phyloP scores from a whole-genome alignment of 306 rosid species.

The Vigna trinervia region DNA sequence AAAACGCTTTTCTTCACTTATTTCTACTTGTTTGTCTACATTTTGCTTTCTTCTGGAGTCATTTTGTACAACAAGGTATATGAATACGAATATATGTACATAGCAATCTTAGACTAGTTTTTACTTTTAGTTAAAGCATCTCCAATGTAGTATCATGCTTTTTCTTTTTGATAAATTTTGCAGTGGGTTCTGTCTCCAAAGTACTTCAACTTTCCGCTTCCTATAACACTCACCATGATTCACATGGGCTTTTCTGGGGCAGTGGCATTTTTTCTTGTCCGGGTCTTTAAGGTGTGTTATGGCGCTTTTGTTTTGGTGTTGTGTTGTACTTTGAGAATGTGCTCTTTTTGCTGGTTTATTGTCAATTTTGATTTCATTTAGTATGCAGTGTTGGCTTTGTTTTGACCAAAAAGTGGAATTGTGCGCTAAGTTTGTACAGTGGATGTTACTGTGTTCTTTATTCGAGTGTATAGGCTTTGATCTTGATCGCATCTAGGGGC shows the following conservation, averaged over 20 bases:
- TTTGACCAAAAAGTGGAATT: background rate
- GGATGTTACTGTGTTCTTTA: slow-evolving; percentile 14
- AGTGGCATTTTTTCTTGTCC: slow-evolving; percentile 88
- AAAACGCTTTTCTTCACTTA: slow-evolving; percentile 83
- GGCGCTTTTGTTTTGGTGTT: background rate
- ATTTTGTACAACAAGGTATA: slow-evolving; percentile 91
- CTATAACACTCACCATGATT: slow-evolving; percentile 95
- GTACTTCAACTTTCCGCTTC: slow-evolving; percentile 90
- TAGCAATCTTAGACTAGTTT: background rate
- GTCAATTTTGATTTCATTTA: slow-evolving; percentile 15
- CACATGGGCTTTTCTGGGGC: slow-evolving; percentile 95
- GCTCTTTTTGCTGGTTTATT: slow-evolving; percentile 22
- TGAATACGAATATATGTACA: background rate
- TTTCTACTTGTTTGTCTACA: slow-evolving; percentile 77
- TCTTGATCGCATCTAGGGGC: slow-evolving; percentile 14
- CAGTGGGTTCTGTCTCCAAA: slow-evolving; percentile 99
- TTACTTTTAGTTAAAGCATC: slow-evolving; percentile 9
- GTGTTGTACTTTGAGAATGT: slow-evolving; percentile 19
- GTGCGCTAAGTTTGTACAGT: slow-evolving; percentile 21
- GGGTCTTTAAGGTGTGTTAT: slow-evolving; percentile 85
- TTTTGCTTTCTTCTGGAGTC: slow-evolving; percentile 91
- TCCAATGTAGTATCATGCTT: background rate
- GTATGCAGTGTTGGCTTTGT: slow-evolving; percentile 4
- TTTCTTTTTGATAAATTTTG: slow-evolving; percentile 8
- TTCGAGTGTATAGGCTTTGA: slow-evolving; percentile 18